Evolutionary conservation across 306 rosid species (phyloP).

Genomic region (Hippophae gyantsensis): DNA sequence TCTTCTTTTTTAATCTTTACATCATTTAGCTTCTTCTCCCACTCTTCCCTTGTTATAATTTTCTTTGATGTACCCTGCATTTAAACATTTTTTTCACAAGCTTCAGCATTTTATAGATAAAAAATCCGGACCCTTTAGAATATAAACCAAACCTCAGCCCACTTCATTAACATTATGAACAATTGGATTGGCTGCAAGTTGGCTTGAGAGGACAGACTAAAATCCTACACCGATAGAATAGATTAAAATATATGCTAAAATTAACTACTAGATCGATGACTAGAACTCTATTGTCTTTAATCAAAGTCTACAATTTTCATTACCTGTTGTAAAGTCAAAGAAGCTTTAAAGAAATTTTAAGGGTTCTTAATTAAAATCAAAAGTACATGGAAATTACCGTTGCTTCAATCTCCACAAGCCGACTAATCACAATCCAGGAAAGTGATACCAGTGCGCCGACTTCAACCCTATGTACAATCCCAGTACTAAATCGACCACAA

Average conservation of each 20-base stretch:
- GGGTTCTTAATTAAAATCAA: background rate
- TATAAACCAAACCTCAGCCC: too few relatives aligned
- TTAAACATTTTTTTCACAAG: too few relatives aligned
- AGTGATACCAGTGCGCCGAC: constrained; percentile 61
- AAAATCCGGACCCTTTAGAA: too few relatives aligned
- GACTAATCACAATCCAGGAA: constrained; percentile 54
- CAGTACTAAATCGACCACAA: constrained; percentile 1
- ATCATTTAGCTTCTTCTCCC: constrained; percentile 91
- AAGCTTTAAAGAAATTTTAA: background rate
- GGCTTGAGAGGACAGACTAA: too few relatives aligned
- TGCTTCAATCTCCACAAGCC: constrained; percentile 57
- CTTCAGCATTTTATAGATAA: too few relatives aligned
- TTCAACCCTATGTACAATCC: constrained; percentile 39
- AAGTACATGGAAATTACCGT: constrained; percentile 41
- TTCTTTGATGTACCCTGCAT: constrained; percentile 69
- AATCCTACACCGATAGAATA: too few relatives aligned
- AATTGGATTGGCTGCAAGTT: too few relatives aligned
- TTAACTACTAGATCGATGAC: constrained; percentile 2
- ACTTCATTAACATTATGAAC: too few relatives aligned
- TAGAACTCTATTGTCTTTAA: constrained; percentile 2
- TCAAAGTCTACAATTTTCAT: constrained; percentile 4
- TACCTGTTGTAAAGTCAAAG: background rate
- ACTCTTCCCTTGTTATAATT: constrained; percentile 68
- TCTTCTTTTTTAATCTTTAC: constrained; percentile 80
- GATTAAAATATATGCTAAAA: background rate